phyloP scores from a whole-genome alignment of 805 yeast species.

The Schwanniomyces vanrijiae region DNA sequence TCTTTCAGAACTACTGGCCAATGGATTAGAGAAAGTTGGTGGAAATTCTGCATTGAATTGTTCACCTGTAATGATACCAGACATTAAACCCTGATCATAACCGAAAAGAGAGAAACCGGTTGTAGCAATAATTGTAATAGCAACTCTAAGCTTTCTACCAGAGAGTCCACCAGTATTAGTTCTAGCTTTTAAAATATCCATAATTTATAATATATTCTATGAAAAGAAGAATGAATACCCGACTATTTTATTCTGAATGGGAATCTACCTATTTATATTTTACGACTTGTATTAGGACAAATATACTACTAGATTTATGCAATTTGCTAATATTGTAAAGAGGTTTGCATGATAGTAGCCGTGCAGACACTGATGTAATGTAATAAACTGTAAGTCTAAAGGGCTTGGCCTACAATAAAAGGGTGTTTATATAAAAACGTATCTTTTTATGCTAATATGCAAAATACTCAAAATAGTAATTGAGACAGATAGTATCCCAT shows the following conservation, averaged over 20 bases:
- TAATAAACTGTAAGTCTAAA: neutral
- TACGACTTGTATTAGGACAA: neutral
- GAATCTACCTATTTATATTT: neutral
- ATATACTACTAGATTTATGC: neutral
- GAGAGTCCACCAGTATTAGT: conserved; percentile 62
- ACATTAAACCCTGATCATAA: conserved; percentile 45
- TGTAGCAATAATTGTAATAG: conserved; percentile 25
- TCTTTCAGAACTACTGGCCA: conserved; percentile 22
- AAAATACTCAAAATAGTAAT: neutral
- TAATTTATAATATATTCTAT: neutral
- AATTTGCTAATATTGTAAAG: neutral
- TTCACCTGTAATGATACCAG: conserved; percentile 41
- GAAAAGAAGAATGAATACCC: neutral
- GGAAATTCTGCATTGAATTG: conserved; percentile 41
- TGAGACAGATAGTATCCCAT: neutral
- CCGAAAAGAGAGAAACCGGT: conserved; percentile 34
- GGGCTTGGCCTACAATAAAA: neutral
- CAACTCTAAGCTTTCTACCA: conserved; percentile 48
- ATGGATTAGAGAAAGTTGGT: conserved; percentile 19
- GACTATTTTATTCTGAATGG: neutral
- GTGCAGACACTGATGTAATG: neutral
- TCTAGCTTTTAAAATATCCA: conserved; percentile 17
- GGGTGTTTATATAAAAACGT: neutral
- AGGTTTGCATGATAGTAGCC: neutral
- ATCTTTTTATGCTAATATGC: neutral